Evolutionary conservation across 2,329 filamentous ascomycete species (phyloP), one percentile per base, ranked within the genome.

Genomic region (Graphilbum fragrans): DNA sequence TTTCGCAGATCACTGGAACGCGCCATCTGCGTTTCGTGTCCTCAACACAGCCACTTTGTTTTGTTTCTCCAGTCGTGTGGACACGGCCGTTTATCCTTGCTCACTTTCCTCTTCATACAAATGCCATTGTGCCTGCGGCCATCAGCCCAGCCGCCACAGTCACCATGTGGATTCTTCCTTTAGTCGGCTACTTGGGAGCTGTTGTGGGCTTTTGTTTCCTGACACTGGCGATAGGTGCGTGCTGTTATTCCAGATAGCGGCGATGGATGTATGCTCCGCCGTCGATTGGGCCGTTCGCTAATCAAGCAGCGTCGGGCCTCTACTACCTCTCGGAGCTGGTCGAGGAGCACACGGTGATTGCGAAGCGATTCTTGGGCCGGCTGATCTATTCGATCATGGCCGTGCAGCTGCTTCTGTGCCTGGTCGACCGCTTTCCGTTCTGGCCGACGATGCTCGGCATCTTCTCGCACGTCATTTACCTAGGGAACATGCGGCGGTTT

Each of bases 251-350:
- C n/a, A n/a, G n/a, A n/a, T n/a, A n/a, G n/a, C n/a, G n/a, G n/a
- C n/a, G n/a, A n/a, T n/a, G n/a, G n/a, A n/a, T n/a, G n/a, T n/a
- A 33, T 25, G 19, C n/a, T 35, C 21, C 22, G 27, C 31, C 17
- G 33, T 25, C 38, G 39, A 27, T n/a, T n/a, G n/a, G n/a, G n/a
- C 36, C 33, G 31, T 27, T 31, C 19, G 22, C 14, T 46, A 41
- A 37, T 48, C 55, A 36, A 46, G 37, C 54, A 86, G 92, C 92
- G 32, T 95, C 87, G n/a, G 92, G 92, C 31, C 78, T 98, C 21
- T 98, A 98, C 67, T 98, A 98, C 61, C 81, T 98, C 41, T 95
- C 90, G 20, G 92, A 98, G 61, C 79, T 96, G 14, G 92, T 98
- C 46, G 92, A 98, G 64, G 92, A 98, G 61, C 90, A 98, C 58